Base-by-base conservation (phyloP, 1,139 yeast genomes). In the Meyerozyma sp. region DNA sequence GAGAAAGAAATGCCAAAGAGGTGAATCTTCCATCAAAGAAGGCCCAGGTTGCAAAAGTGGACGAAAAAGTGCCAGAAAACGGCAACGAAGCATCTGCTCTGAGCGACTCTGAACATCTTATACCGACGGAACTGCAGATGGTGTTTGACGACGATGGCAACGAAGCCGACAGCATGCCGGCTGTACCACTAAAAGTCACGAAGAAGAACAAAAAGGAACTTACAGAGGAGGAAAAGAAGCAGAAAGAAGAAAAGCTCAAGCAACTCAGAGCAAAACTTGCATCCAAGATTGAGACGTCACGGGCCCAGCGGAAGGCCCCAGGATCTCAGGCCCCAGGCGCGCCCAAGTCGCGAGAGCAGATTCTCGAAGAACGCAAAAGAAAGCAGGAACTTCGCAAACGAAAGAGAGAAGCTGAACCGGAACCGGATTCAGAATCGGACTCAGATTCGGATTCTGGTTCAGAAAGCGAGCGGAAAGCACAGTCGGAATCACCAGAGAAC, bases 241-340 rank as follows among this genome's bases (percentile, higher is more conserved):
- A 70, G 49, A 77, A 67, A 46, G 70, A 77, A 50, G 79, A 77
- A 53, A 81, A 82, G 43, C 68, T 88, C 45, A 75, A 75, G 7
- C 84, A 78, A 50, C 73, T 93, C 48, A 77, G 89, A 54, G 82
- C 79, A 26, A 82, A 84, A 61, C 74, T 93, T 42, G 83, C 93
- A 29, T 77, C 77, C 18, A 87, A 82, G 61, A 91, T 93, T 51
- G 78, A 72, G 47, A 71, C 65, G 26, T 61, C 93, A 65, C 81
- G 82, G 53, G 93, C 84, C 46, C 86, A 80, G 63, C 81, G 99
- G 58, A 91, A 85, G 57, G 98, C 98, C 0, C 94, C 94, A 1
- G 98, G 98, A 1, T 70, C 93, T 0, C 84, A 80, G 39, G 81
- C 75, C 13, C 73, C 77, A 4, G 96, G 95, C 25, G 94, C 96